Base-by-base conservation (phyloP, 305 asterid species). In the Ilex paraguariensis region DNA sequence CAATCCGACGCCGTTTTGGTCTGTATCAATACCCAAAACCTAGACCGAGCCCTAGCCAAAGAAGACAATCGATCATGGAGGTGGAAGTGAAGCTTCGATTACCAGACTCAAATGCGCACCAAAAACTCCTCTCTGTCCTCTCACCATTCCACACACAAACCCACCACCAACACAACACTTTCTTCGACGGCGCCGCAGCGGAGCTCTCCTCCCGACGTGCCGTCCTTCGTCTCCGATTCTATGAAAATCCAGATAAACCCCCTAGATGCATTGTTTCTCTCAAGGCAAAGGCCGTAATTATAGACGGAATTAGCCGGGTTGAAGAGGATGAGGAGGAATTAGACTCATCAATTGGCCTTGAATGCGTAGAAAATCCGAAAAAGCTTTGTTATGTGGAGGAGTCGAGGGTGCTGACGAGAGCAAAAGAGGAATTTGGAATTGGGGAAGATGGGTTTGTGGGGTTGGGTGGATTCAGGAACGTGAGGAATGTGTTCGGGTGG, bases 251-350 rank as follows among this genome's bases (percentile, higher is more conserved):
- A 52, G 28, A 21, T 1, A 61, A 64, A 36, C 45, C 63, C 42
- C 87, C 88, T 55, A 87, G 81, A 72, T 92, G 97, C 67, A 72
- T 87, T 63, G 79, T 79, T 60, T 81, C 82, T 71, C 81, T 92
- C 72, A 92, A 92, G 78, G 96, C 87, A 31, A 92, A 92, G 54
- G 91, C 95, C 61, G 86, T 84, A 50, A 78, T 92, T 39, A 48
- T 79, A 7, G 77, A 85, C 52, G 98, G 98, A 8, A 85, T 92
- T 63, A 89, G 95, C 72, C 87, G 96, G 10, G 97, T 82, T 7
- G 97, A 83, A 75, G 98, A 89, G 67, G 95, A 89, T 59, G 98
- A 90, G 77, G 95, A 90, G 73, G 96, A 87, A 74, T 30, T 90
- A 59, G 95, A 87, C 56, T 79, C 81, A 13, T 61, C 67, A 2